Evolutionary conservation across 352 stramenopile genomes (phyloP).

Genomic region (Pythium scleroteichum): DNA sequence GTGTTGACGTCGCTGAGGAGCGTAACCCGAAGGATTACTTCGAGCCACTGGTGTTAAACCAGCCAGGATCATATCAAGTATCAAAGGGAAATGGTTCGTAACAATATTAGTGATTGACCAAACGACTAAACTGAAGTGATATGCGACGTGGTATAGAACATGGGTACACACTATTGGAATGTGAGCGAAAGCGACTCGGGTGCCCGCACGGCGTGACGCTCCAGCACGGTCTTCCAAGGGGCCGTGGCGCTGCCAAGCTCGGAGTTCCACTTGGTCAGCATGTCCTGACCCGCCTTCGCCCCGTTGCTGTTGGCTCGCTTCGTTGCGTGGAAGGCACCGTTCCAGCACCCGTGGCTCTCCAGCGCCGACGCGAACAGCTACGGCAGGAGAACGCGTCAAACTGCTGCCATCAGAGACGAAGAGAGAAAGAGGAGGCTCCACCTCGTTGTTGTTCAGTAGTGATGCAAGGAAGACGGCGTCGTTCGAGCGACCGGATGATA

Average conservation of each 20-base stretch:
- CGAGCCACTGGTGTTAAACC: conserved; percentile 14
- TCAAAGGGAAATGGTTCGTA: conserved; percentile 17
- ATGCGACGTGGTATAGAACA: conserved; percentile 25
- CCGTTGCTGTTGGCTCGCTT: conserved; percentile 8
- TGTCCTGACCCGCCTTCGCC: not conserved
- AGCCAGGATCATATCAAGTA: conserved; percentile 11
- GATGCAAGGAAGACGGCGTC: conserved; percentile 60
- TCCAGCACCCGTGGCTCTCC: conserved; percentile 4
- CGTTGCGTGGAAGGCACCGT: conserved; percentile 7
- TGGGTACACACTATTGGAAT: not conserved
- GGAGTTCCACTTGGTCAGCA: conserved; percentile 25
- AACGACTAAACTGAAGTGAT: not conserved
- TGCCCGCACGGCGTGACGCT: conserved; percentile 18
- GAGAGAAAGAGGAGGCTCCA: conserved; percentile 3
- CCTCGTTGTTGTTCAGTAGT: conserved; percentile 48
- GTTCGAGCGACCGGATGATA: conserved; percentile 29
- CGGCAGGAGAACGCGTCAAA: not conserved
- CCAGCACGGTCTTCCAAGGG: conserved; percentile 24
- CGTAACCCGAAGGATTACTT: conserved; percentile 9
- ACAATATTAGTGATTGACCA: conserved; percentile 19
- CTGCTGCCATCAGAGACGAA: not conserved
- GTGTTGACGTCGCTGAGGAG: conserved; percentile 4
- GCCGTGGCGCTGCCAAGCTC: conserved; percentile 19
- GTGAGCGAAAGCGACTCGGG: conserved; percentile 18
- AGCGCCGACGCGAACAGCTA: conserved; percentile 27